These are phyloP conservation scores for Flaveria sonorensis DNA, from an alignment of 129 eudicot genomes.

Conservation along the genomic window DNA sequence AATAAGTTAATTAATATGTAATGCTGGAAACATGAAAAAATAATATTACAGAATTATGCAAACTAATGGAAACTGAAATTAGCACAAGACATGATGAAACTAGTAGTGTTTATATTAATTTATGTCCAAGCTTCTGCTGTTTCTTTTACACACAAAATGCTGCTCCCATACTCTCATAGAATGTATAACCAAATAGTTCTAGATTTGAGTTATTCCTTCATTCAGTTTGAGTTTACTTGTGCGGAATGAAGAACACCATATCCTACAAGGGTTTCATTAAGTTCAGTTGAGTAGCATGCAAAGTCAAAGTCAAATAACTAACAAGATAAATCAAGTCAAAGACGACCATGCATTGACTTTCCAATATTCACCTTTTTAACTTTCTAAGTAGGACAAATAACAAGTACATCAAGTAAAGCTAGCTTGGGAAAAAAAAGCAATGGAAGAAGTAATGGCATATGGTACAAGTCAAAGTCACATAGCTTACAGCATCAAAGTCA, in stretches of 20 bases:
- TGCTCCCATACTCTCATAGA: background rate
- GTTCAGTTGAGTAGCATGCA: background rate
- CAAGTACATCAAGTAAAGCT: background rate
- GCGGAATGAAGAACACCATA: slow-evolving; percentile 6
- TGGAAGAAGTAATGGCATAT: background rate
- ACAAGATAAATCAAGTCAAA: background rate
- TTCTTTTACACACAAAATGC: slow-evolving; percentile 26
- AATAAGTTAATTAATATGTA: slow-evolving; percentile 11
- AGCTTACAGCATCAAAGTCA: background rate
- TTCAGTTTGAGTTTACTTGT: slow-evolving; percentile 4
- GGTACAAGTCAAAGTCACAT: background rate
- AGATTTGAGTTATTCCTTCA: background rate
- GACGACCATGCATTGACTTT: background rate
- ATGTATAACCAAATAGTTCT: background rate
- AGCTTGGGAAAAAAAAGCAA: background rate
- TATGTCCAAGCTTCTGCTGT: background rate
- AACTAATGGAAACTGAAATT: slow-evolving; percentile 7
- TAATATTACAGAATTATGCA: background rate
- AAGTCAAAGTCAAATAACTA: background rate
- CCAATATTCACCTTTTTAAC: background rate
- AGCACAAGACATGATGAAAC: background rate
- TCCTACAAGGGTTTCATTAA: background rate
- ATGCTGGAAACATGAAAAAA: background rate
- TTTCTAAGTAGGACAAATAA: background rate
- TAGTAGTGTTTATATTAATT: background rate